A percentile compares a stretch with the other conserved stretches of the same genome.
Conservation (phyloP, 768 basidiomycete genomes). For the Gelatoporia subvermispora region DNA sequence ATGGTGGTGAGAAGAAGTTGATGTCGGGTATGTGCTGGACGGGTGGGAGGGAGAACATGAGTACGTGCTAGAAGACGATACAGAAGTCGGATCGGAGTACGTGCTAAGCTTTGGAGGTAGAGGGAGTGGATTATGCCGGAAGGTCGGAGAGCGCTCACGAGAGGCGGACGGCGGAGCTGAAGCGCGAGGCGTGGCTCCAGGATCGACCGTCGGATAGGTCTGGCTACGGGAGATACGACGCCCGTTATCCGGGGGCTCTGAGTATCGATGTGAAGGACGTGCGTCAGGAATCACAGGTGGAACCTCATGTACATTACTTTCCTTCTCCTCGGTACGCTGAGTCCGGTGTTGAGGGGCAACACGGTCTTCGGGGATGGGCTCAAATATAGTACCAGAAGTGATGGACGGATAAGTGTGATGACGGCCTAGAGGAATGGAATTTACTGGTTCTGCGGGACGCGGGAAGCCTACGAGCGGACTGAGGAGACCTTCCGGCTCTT, state of each 20-base stretch:
- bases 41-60: no score
- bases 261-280: slow-evolving; percentile 7
- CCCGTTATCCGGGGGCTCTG: slow-evolving; percentile 6
- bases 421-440: slow-evolving; percentile 8
- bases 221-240: slow-evolving; percentile 15
- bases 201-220: slow-evolving; percentile 14
- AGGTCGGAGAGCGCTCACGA: slow-evolving; percentile 2
- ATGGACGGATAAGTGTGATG: slow-evolving; percentile 16
- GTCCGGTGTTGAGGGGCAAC: slow-evolving; percentile 4
- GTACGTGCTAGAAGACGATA: background rate
- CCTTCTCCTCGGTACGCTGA: background rate
- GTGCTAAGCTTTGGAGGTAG: slow-evolving; percentile 11
- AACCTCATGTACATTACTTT: slow-evolving; percentile 1
- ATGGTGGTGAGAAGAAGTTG: background rate
- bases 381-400: slow-evolving; percentile 4
- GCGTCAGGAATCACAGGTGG: slow-evolving; percentile 4
- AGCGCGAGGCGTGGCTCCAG: background rate
- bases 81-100: background rate
- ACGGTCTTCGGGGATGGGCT: slow-evolving; percentile 15
- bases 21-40: no score
- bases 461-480: slow-evolving; percentile 23
- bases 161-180: background rate
- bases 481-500: slow-evolving; percentile 24
- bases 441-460: background rate
- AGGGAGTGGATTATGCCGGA: slow-evolving; percentile 20